A percentile compares a stretch with the other conserved stretches of the same genome.
These are phyloP conservation scores for Perkinsus chesapeaki DNA, from an alignment of 169 alveolate species.

Conservation along the genomic window DNA sequence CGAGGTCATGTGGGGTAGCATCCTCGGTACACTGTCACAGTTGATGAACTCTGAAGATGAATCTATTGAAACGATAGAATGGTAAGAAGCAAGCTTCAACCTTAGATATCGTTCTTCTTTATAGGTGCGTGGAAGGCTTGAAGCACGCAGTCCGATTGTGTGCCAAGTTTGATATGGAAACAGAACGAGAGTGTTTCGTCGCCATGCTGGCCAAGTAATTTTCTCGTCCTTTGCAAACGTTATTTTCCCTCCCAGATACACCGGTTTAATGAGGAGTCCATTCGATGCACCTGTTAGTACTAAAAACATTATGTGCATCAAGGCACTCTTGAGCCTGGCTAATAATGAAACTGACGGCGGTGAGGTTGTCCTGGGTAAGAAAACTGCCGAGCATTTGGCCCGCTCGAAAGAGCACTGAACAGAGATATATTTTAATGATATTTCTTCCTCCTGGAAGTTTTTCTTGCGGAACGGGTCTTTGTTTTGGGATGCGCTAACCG, in stretches of 20 bases:
- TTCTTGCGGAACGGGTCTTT: no score
- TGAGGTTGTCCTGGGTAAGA: constrained; percentile 21
- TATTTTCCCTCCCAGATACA: constrained; percentile 35
- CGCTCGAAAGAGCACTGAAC: no score
- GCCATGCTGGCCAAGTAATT: constrained; percentile 52
- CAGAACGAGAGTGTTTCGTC: constrained; percentile 71
- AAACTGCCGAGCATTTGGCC: constrained; percentile 19
- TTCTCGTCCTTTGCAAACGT: neutral
- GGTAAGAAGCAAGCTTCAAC: constrained; percentile 22
- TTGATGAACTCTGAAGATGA: constrained; percentile 4
- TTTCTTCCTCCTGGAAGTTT: no score
- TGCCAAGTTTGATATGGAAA: constrained; percentile 52
- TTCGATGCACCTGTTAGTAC: constrained; percentile 25
- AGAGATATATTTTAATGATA: no score
- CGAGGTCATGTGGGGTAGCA: constrained; percentile 67
- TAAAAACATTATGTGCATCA: constrained; percentile 67
- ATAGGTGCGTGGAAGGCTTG: constrained; percentile 54
- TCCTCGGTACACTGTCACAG: constrained; percentile 64
- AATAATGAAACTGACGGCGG: constrained; percentile 45
- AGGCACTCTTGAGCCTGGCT: constrained; percentile 54
- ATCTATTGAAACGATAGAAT: constrained; percentile 57
- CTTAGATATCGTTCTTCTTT: no score
- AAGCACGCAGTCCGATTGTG: constrained; percentile 52
- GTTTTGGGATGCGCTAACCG: no score
- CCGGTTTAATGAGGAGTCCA: constrained; percentile 45